These are phyloP conservation scores for Bocquillonia castaneifolia DNA, from an alignment of 441 rosid species.

Conservation along the genomic window DNA sequence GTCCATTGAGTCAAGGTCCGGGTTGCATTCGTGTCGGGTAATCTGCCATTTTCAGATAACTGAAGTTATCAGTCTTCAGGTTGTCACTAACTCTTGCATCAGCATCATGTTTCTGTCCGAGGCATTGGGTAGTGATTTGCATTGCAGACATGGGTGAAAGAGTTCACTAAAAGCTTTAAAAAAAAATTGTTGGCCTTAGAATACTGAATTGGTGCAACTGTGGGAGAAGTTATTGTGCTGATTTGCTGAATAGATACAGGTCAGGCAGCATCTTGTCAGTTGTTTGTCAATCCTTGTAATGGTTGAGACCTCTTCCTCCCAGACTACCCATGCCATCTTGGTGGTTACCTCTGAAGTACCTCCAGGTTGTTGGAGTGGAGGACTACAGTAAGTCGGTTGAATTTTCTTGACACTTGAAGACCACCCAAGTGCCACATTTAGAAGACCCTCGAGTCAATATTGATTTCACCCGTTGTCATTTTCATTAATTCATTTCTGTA, in stretches of 20 bases:
- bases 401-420: conserved; percentile 21
- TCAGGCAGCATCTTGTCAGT: conserved; percentile 15
- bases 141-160: conserved; percentile 4
- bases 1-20: conserved; percentile 43
- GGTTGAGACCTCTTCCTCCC: not conserved
- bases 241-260: conserved; percentile 5
- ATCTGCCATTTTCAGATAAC: conserved; percentile 35
- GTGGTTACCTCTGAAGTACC: conserved; percentile 4
- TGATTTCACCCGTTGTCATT: conserved; percentile 1
- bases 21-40: conserved; percentile 46
- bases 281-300: conserved; percentile 7
- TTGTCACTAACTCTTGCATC: conserved; percentile 40
- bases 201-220: conserved; percentile 1
- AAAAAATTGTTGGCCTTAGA: conserved; percentile 6
- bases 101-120: conserved; percentile 29
- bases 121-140: conserved; percentile 24
- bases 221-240: conserved; percentile 14
- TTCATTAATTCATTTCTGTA: conserved; percentile 20
- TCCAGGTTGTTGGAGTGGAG: conserved; percentile 24
- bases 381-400: conserved; percentile 11
- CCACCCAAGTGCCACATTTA: conserved; percentile 19
- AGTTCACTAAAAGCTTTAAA: not conserved
- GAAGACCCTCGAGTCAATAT: conserved; percentile 20
- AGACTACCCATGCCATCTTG: conserved; percentile 4
- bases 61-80: conserved; percentile 28